These are phyloP conservation scores for Chaetoceros muelleri DNA, from an alignment of 108 stramenopile species.

Conservation along the genomic window DNA sequence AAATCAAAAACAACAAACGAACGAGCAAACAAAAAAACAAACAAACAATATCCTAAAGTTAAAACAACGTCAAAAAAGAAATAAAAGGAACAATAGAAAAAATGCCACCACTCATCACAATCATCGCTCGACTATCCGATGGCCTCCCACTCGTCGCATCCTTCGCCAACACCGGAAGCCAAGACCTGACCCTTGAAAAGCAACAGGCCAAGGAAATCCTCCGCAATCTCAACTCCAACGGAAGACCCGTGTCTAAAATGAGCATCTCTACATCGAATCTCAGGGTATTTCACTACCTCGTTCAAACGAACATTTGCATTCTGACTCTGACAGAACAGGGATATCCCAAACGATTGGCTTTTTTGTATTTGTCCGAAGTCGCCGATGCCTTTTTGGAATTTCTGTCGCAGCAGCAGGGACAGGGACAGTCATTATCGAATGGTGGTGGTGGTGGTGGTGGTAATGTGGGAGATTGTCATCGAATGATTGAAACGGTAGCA, in stretches of 20 bases:
- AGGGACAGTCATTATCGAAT: conserved; percentile 9
- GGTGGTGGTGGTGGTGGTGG: neutral
- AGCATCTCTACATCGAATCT: neutral
- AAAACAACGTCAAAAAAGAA: too few species aligned
- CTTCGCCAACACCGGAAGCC: conserved; percentile 38
- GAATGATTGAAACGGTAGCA: conserved; percentile 69
- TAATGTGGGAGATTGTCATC: too few species aligned
- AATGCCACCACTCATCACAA: conserved; percentile 84
- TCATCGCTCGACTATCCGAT: conserved; percentile 78
- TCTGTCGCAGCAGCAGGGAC: conserved; percentile 69
- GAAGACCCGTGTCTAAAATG: neutral
- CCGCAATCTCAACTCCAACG: conserved; percentile 16
- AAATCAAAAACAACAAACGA: too few species aligned
- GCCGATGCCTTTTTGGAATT: conserved; percentile 72
- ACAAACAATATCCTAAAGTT: too few species aligned
- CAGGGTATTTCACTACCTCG: conserved; percentile 80
- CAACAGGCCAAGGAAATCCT: conserved; percentile 64
- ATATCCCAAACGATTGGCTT: conserved; percentile 96
- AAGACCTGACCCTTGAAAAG: conserved; percentile 39
- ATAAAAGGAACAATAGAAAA: neutral
- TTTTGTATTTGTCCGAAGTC: conserved; percentile 93
- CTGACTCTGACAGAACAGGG: conserved; percentile 58
- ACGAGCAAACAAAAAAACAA: too few species aligned
- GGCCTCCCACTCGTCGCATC: conserved; percentile 75
- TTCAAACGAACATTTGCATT: conserved; percentile 64